These are phyloP conservation scores for Syzygium syzygioides DNA, from an alignment of 441 rosid genomes.

Conservation along the genomic window DNA sequence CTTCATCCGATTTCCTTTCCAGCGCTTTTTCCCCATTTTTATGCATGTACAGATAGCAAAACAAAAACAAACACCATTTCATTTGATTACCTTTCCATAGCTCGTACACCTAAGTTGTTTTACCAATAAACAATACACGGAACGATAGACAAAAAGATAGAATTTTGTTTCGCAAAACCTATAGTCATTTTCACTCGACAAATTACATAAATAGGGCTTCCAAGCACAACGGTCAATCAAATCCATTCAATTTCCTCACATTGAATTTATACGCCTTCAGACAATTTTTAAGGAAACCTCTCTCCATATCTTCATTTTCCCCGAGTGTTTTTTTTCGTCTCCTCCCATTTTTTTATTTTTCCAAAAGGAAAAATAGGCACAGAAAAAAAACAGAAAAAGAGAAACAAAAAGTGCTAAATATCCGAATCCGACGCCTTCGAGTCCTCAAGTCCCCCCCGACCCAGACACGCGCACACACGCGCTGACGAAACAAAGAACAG, in stretches of 20 bases:
- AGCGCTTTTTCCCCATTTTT: not conserved
- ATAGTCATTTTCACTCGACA: not conserved
- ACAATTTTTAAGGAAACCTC: not conserved
- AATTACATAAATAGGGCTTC: not conserved
- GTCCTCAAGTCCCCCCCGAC: not conserved
- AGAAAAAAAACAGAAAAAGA: not conserved
- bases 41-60: fast-evolving
- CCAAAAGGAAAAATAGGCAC: not conserved
- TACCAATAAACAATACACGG: not conserved
- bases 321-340: not conserved
- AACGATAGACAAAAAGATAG: fast-evolving
- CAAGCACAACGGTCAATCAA: fast-evolving
- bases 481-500: not conserved
- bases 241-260: not conserved
- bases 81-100: no score
- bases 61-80: not conserved
- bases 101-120: not conserved
- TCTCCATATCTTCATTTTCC: not conserved
- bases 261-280: not conserved
- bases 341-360: not conserved
- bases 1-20: not conserved
- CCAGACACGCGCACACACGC: not conserved
- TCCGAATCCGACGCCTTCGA: not conserved
- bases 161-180: fast-evolving
- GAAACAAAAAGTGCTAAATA: not conserved